Evolutionary conservation across 2,329 filamentous ascomycete species (phyloP), one percentile per base, ranked within the genome.

Genomic region (Cladophialophora immunda): DNA sequence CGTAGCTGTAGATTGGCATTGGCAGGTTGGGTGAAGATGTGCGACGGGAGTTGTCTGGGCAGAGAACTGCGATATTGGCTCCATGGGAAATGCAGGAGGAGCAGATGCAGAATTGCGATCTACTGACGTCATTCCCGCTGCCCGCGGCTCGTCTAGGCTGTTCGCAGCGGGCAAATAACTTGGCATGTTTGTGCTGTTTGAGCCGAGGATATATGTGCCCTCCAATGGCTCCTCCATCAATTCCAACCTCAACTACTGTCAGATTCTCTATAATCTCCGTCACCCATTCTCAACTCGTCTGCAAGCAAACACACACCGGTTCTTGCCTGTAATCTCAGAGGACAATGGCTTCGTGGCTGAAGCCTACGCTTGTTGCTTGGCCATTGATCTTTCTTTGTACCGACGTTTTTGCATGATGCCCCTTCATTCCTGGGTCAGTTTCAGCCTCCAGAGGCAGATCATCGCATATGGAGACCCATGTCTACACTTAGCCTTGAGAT

Each of bases 381-480:
- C 15, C 19, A 50, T 50, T 50, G 19, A n/a, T 30, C 53, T 32
- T 32, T 55, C 53, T 55, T 55, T 32, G 53, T 55, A 3, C 53
- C 34, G 53, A 32, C 0, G n/a, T n/a, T n/a, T 15, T 32, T 55
- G 2, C 17, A 34, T 4, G 45, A 27, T 19, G 2, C 11, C 45
- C 27, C 6, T 55, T 30, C 9, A n/a, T 13, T 30, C 22, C 29
- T 6, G 15, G 15, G n/a, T 15, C 13, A 32, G 27, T 17, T 3
- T 32, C n/a, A 55, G 13, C 53, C 19, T 34, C 29, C 17, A 55
- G 27, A 34, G 13, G 13, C 29, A n/a, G 17, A n/a, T 45, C 7
- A 45, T 45, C 13, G 38, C 17, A n/a, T 15, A 19, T 9, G 27
- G 2, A 30, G 13, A 25, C 22, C 45, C 19, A 27, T 25, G 45